Evolutionary conservation across 2,329 filamentous ascomycete genomes (phyloP).

Genomic region (Thelonectria olida): DNA sequence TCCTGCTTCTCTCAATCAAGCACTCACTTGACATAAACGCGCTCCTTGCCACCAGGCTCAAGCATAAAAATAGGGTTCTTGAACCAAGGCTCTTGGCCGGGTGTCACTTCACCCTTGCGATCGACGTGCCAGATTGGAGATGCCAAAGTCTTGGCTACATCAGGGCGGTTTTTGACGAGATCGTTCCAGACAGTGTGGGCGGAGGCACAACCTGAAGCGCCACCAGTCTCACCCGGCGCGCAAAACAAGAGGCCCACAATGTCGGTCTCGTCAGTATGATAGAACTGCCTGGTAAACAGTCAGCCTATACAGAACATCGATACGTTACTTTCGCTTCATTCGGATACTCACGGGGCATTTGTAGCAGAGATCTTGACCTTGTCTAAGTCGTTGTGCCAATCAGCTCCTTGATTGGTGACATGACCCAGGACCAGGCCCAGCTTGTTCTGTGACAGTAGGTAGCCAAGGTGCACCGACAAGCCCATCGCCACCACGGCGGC

Average conservation of each 20-base stretch:
- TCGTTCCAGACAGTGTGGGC: constrained; percentile 84
- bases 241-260: constrained; percentile 86
- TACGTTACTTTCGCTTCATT: not conserved
- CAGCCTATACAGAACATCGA: not conserved
- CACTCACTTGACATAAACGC: constrained; percentile 63
- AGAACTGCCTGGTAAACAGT: constrained; percentile 35
- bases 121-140: constrained; percentile 92
- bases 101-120: constrained; percentile 83
- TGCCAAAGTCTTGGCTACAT: constrained; percentile 78
- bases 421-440: constrained; percentile 85
- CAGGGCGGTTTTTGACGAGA: constrained; percentile 78
- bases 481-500: constrained; percentile 88
- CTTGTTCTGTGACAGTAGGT: constrained; percentile 86
- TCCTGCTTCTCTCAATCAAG: not conserved
- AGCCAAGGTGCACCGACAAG: constrained; percentile 81
- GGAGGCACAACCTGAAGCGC: constrained; percentile 83
- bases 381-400: constrained; percentile 72
- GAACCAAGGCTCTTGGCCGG: constrained; percentile 79
- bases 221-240: constrained; percentile 78
- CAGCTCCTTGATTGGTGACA: constrained; percentile 74
- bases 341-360: not conserved
- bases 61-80: constrained; percentile 78
- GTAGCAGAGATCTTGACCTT: constrained; percentile 76
- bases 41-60: constrained; percentile 64
- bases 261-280: constrained; percentile 82